Evolutionary conservation across 768 basidiomycete species (phyloP), one percentile per base, ranked within the genome.

Genomic region (Pleurotus platypus): DNA sequence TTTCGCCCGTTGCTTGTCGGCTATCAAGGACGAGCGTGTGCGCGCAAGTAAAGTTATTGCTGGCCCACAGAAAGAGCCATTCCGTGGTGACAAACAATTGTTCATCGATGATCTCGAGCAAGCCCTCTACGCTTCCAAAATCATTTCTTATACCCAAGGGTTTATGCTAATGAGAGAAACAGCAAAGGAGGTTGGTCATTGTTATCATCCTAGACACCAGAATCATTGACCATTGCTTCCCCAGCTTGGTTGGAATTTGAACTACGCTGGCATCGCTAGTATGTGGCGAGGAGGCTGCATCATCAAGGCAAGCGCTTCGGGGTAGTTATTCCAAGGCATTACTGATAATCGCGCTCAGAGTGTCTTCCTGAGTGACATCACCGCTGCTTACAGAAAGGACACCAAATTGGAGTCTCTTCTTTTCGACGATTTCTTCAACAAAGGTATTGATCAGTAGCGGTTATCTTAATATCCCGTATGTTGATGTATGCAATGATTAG

Each of bases 211-310:
- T 12, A 18, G 26, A 50, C 30, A 5, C 13, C 38, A 40, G 35
- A 49, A 56, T 20, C 35, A 45, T 49, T 56, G 2, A 42, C 9
- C 39, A 39, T 35, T 7, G 30, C 12, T n/a, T 46, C 37, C 37
- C 48, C 60, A 90, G 89, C 68, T 89, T 64, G 70, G 67, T 61
- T 99, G 96, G 96, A 85, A 90, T 72, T 78, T 99, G 71, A 98
- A 98, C 83, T 96, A 96, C 70, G 88, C 94, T 65, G 95, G 94
- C 60, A 98, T 99, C 69, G 97, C 97, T 30, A 85, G 81, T 64
- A 99, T 99, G 94, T 99, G 97, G 97, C 93, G 96, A 67, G 97
- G 97, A 63, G 97, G 97, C 63, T 98, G 96, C 74, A 99, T 99
- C 75, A 98, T 99, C 83, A 96, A 96, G 84, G 90, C 30, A 35